phyloP scores from a whole-genome alignment of 352 stramenopile species.

The Pythium rhizo-oryzae region DNA sequence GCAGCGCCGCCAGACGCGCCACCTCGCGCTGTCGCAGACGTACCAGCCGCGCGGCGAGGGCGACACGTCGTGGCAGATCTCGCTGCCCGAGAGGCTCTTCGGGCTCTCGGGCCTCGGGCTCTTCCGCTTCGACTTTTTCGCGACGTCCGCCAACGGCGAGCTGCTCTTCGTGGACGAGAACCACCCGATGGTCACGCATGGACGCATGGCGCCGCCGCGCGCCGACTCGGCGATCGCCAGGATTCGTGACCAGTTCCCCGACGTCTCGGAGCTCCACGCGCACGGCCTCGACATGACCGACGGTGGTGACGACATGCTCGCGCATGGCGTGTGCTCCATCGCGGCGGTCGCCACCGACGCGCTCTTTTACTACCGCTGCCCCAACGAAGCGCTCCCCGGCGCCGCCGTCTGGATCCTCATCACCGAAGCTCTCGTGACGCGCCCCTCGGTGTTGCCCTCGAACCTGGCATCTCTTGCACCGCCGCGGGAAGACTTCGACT shows the following conservation, averaged over 20 bases:
- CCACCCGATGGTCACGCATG: conserved; percentile 25
- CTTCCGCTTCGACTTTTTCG: conserved; percentile 28
- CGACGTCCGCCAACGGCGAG: conserved; percentile 16
- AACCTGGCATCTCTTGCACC: conserved; percentile 18
- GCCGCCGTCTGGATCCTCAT: conserved; percentile 27
- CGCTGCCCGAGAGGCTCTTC: conserved; percentile 21
- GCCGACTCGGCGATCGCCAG: conserved; percentile 14
- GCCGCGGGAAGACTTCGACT: conserved; percentile 5
- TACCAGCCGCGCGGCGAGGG: conserved; percentile 10
- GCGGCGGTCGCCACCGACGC: conserved; percentile 21
- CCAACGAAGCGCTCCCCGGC: conserved; percentile 14
- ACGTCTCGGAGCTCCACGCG: conserved; percentile 19
- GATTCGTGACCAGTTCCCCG: conserved; percentile 13
- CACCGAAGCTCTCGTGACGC: neutral
- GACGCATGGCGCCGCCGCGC: conserved; percentile 5
- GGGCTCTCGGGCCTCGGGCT: conserved; percentile 22
- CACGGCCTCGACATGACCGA: conserved; percentile 1
- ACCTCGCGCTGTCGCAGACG: conserved; percentile 20
- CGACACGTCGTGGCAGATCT: conserved; percentile 21
- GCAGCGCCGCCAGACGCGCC: conserved; percentile 26
- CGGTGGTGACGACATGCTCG: conserved; percentile 13
- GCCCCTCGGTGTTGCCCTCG: neutral
- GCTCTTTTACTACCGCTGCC: conserved; percentile 32
- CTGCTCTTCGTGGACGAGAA: conserved; percentile 23
- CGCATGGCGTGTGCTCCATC: conserved; percentile 27